These are phyloP conservation scores for Malus asiatica DNA, from an alignment of 306 rosid species.

Conservation along the genomic window DNA sequence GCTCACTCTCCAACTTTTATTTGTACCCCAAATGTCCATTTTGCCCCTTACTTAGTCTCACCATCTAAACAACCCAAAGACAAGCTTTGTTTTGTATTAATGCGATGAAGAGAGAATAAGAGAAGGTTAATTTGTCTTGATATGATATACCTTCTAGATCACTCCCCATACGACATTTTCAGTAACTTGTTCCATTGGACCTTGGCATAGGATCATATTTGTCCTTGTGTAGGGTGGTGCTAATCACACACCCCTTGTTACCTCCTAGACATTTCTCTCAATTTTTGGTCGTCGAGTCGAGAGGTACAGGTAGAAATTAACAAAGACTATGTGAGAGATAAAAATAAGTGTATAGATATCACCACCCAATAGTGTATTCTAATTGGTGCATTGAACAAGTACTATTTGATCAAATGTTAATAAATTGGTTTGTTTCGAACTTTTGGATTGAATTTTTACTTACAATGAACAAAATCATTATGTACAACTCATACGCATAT, in stretches of 20 bases:
- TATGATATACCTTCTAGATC: not conserved
- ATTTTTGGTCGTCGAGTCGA: fast-evolving
- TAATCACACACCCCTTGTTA: too few species aligned
- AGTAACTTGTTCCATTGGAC: not conserved
- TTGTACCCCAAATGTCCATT: conserved; percentile 15
- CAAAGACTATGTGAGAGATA: too few species aligned
- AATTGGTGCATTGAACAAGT: not conserved
- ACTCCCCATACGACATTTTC: conserved; percentile 11
- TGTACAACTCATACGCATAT: too few species aligned
- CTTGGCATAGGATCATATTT: not conserved
- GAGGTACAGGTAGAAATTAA: too few species aligned
- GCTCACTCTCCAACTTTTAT: conserved; percentile 5
- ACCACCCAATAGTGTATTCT: too few species aligned
- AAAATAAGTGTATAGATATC: not conserved
- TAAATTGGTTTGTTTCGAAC: not conserved
- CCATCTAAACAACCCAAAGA: not conserved
- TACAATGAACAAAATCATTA: too few species aligned
- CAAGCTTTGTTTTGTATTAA: not conserved
- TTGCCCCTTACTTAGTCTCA: conserved; percentile 5
- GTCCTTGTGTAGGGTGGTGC: not conserved
- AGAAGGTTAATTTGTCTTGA: not conserved
- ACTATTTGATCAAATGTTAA: not conserved
- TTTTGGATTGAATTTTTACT: too few species aligned
- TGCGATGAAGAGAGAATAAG: not conserved
- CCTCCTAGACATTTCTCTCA: too few species aligned